Evolutionary conservation across 345 rosid genomes (phyloP).

Genomic region (Orychophragmus violaceus): DNA sequence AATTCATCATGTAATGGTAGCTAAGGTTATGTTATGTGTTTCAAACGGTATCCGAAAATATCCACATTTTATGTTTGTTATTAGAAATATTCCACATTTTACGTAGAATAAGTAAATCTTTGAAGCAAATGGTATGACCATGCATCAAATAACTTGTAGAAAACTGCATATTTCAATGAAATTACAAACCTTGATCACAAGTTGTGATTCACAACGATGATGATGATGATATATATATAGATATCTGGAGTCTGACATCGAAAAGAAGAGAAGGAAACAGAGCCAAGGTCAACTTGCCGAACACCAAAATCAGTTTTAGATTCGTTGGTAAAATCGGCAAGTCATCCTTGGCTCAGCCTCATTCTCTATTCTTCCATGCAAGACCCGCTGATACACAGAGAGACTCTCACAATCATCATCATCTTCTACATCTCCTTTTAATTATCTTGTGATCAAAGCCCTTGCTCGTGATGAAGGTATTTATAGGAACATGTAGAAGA

Average conservation of each 20-base stretch:
- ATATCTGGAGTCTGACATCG: constrained; percentile 19
- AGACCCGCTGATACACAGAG: not conserved
- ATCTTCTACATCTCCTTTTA: not conserved
- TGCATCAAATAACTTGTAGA: not conserved
- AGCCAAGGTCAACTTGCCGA: constrained; percentile 29
- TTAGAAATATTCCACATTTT: no score
- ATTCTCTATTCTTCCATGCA: constrained; percentile 24
- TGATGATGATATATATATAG: not conserved
- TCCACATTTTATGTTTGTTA: no score
- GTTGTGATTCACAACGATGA: no score
- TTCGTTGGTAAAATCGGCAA: not conserved
- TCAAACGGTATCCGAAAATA: not conserved
- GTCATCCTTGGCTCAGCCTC: constrained; percentile 33
- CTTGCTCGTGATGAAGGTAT: not conserved
- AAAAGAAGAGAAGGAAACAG: constrained; percentile 27
- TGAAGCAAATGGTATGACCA: not conserved
- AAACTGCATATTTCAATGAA: not conserved
- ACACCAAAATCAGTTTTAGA: constrained; percentile 3
- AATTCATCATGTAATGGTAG: not conserved
- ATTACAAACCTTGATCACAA: not conserved
- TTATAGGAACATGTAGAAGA: constrained; percentile 8
- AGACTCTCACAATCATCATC: not conserved
- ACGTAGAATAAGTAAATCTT: not conserved
- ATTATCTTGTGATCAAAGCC: not conserved
- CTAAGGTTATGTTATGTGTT: not conserved